Evolutionary conservation across 1,284 basidiomycete species (phyloP).

Genomic region (Peniophora sp.): DNA sequence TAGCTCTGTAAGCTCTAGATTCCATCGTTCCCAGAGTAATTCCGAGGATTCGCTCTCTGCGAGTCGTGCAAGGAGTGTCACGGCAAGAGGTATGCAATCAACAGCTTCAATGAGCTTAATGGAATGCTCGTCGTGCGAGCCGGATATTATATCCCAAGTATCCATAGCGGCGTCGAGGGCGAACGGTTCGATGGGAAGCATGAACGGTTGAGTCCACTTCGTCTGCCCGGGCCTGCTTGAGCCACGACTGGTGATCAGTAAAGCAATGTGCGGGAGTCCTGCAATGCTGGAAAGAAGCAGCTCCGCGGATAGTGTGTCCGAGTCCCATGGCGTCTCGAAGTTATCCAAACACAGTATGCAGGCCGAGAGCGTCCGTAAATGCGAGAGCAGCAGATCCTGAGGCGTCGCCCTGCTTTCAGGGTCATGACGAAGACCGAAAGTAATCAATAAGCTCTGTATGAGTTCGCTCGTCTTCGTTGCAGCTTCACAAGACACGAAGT

Average conservation of each 20-base stretch:
- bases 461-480: slow-evolving; percentile 13
- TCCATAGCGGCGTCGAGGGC: neutral
- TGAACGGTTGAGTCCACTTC: neutral
- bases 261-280: neutral
- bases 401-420: neutral
- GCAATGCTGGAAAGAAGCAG: neutral
- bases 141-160: neutral
- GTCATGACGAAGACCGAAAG: slow-evolving; percentile 5
- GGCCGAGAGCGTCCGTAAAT: slow-evolving; percentile 8
- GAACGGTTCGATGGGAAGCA: neutral
- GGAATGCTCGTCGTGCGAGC: neutral
- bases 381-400: slow-evolving; percentile 2
- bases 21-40: neutral
- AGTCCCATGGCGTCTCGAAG: slow-evolving; percentile 24
- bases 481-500: slow-evolving; percentile 21
- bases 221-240: neutral
- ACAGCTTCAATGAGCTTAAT: neutral
- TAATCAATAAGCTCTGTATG: slow-evolving; percentile 12
- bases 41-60: neutral
- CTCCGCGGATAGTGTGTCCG: neutral
- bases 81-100: slow-evolving; percentile 1
- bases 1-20: neutral
- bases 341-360: slow-evolving; percentile 23
- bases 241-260: slow-evolving; percentile 1
- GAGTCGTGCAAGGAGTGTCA: neutral